Percentiles rank a stretch among this genome's conserved stretches.
Evolutionary conservation across 352 stramenopile species (phyloP).

Genomic region (Globisporangium cylindrosporum): DNA sequence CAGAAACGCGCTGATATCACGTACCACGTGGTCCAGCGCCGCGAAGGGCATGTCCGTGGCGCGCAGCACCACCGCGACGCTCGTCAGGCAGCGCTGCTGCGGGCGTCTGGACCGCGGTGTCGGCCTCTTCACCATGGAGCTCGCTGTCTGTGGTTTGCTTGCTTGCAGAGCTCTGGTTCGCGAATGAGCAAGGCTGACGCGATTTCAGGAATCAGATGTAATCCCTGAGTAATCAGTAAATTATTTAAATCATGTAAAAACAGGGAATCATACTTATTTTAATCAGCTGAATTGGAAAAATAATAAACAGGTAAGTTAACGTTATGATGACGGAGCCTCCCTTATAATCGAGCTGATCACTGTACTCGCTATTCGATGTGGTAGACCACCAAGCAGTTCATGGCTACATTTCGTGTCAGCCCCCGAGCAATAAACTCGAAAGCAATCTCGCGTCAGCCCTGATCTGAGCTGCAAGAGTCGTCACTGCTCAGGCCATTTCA

Average conservation of each 20-base stretch:
- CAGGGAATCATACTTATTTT: no score
- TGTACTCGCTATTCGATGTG: neutral
- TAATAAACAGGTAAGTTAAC: neutral
- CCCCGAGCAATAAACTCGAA: neutral
- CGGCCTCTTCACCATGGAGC: no score
- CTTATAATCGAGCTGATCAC: neutral
- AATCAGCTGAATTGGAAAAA: no score
- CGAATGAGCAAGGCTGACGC: neutral
- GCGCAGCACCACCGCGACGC: neutral
- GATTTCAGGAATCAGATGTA: neutral
- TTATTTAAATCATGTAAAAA: neutral
- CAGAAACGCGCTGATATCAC: conserved; percentile 3
- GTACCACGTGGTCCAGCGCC: conserved; percentile 10
- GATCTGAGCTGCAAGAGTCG: no score
- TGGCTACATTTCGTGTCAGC: neutral
- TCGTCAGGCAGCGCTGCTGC: neutral
- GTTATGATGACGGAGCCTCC: neutral
- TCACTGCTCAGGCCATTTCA: no score
- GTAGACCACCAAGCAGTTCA: neutral
- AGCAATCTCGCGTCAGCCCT: no score
- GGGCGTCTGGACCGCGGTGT: no score
- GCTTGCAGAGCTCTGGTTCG: neutral
- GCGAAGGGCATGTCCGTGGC: neutral
- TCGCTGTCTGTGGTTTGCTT: no score
- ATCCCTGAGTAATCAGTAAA: neutral